Conservation (phyloP, 495 filamentous ascomycete species). For the Pyrenula massariospora region DNA sequence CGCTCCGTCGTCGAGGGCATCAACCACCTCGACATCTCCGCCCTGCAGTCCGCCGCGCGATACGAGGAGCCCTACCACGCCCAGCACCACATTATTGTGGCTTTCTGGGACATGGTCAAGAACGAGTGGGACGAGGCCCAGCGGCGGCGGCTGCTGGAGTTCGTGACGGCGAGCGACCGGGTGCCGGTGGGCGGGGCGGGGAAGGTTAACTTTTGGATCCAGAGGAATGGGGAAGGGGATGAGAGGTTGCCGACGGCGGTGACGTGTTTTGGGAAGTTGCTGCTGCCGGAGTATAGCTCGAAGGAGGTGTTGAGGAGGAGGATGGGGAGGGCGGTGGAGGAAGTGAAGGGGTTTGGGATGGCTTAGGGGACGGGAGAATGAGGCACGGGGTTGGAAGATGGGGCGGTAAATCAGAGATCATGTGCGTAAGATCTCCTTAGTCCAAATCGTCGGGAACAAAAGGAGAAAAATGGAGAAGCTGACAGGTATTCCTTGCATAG, state of each 20-base stretch:
- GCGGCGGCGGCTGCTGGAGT: conserved; percentile 69
- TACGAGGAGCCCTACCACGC: conserved; percentile 73
- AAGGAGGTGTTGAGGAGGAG: conserved; percentile 59
- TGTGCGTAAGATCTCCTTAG: too few relatives aligned
- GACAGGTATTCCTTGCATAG: too few relatives aligned
- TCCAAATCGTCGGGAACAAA: too few relatives aligned
- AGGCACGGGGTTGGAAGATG: not conserved
- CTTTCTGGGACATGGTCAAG: conserved; percentile 76
- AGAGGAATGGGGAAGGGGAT: conserved; percentile 63
- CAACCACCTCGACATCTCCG: conserved; percentile 61
- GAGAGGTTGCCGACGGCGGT: conserved; percentile 58
- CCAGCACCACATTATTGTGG: conserved; percentile 49
- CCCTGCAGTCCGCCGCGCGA: conserved; percentile 52
- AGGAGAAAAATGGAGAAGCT: too few relatives aligned
- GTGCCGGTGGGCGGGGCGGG: conserved; percentile 74
- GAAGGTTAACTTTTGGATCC: conserved; percentile 70
- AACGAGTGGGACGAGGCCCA: conserved; percentile 49
- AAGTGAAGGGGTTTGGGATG: conserved; percentile 87
- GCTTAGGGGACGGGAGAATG: conserved; percentile 17
- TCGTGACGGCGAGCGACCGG: conserved; percentile 87
- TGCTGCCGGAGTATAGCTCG: conserved; percentile 69
- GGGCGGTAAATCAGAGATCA: too few relatives aligned
- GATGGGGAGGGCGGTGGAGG: conserved; percentile 71
- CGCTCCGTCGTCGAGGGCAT: conserved; percentile 72
- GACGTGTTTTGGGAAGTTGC: conserved; percentile 81